Conservation (phyloP, 2,329 filamentous ascomycete species). For the Pseudogymnoascus pannorum region DNA sequence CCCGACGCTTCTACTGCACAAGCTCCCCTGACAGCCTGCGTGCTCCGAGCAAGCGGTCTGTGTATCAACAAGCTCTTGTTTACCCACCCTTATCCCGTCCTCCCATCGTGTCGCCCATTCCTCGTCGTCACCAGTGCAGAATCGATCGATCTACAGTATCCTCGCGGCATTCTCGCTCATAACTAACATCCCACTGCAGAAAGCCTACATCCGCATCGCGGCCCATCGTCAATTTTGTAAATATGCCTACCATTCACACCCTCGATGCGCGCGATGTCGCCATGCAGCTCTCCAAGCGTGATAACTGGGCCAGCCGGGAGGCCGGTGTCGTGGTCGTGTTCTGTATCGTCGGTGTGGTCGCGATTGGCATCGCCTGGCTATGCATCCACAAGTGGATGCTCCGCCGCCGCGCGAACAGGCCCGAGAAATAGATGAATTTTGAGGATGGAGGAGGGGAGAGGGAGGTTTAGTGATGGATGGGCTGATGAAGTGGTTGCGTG, state of each 20-base stretch:
- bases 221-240: not conserved
- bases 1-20: not conserved
- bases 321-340: conserved; percentile 57
- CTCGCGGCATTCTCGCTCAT: not conserved
- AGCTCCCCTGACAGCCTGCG: not conserved
- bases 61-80: not conserved
- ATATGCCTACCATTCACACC: conserved; percentile 18
- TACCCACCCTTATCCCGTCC: not conserved
- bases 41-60: not conserved
- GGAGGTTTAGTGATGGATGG: not conserved
- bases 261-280: conserved; percentile 13
- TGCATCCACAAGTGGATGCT: conserved; percentile 40
- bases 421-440: not conserved
- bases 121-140: not conserved
- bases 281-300: conserved; percentile 42
- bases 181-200: not conserved
- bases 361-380: conserved; percentile 41
- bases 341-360: conserved; percentile 51
- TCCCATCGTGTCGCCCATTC: not conserved
- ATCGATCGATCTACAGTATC: not conserved
- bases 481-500: not conserved
- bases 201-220: not conserved
- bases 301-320: conserved; percentile 50
- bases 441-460: not conserved
- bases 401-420: conserved; percentile 16